Percentiles rank a stretch among this genome's conserved stretches.
phyloP scores from a whole-genome alignment of 1,139 yeast genomes.

The Hanseniaspora gamundiae region DNA sequence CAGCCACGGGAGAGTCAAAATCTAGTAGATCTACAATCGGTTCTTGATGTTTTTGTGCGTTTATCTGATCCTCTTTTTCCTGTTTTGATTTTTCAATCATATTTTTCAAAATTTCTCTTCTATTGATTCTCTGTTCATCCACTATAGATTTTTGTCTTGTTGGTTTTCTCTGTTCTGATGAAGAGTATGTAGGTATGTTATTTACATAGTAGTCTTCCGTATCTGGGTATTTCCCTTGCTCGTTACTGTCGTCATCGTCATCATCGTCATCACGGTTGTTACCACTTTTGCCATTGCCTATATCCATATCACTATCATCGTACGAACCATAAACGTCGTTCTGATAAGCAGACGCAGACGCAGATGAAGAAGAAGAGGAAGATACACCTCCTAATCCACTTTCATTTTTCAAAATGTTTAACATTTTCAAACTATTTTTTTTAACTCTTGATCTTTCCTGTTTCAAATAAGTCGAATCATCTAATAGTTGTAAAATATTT shows the following conservation, averaged over 20 bases:
- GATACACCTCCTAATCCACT: constrained; percentile 3
- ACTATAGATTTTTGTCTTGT: constrained; percentile 17
- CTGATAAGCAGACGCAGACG: not conserved
- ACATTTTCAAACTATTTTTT: constrained; percentile 21
- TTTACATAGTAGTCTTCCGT: constrained; percentile 7
- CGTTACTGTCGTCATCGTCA: constrained; percentile 12
- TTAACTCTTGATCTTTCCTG: constrained; percentile 19
- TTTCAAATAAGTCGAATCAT: constrained; percentile 20
- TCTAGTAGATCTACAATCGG: constrained; percentile 16
- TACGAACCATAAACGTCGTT: constrained; percentile 5
- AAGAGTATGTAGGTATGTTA: constrained; percentile 3
- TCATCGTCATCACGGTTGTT: constrained; percentile 8
- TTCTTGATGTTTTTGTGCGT: constrained; percentile 8
- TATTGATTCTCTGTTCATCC: constrained; percentile 25
- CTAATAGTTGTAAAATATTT: constrained; percentile 18
- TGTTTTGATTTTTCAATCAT: constrained; percentile 22
- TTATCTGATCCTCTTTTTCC: constrained; percentile 16
- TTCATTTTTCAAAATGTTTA: constrained; percentile 9
- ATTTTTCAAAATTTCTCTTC: constrained; percentile 24
- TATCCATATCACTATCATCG: constrained; percentile 8
- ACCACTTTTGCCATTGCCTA: not conserved
- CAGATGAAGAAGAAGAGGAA: not conserved
- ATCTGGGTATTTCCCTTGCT: constrained; percentile 4
- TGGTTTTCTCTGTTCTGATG: constrained; percentile 6
- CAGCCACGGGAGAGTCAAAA: constrained; percentile 10